phyloP scores from a whole-genome alignment of 768 basidiomycete genomes.

The Lentinula guzmanii region DNA sequence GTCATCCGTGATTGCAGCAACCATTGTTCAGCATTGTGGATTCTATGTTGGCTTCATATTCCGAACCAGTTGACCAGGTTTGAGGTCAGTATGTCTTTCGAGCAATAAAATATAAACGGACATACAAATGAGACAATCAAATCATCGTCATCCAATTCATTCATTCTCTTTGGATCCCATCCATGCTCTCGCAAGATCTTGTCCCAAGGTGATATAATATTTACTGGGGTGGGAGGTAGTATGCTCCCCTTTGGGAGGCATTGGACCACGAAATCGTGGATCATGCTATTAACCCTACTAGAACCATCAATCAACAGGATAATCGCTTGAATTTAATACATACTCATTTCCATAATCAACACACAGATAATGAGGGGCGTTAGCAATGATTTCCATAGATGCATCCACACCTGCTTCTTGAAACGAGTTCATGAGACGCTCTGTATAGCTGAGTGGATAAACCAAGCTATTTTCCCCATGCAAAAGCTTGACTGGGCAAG shows the following conservation, averaged over 20 bases:
- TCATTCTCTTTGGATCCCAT: neutral
- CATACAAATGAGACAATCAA: neutral
- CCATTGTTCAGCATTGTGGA: too few relatives aligned
- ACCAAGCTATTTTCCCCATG: conserved; percentile 19
- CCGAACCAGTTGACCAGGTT: too few relatives aligned
- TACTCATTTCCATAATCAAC: conserved; percentile 13
- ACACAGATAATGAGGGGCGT: conserved; percentile 16
- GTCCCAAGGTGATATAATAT: conserved; percentile 1
- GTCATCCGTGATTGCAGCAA: too few relatives aligned
- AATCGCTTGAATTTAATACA: neutral
- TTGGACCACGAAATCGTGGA: neutral
- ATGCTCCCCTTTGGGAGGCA: neutral
- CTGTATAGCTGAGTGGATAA: conserved; percentile 10
- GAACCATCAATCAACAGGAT: neutral
- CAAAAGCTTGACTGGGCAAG: conserved; percentile 16
- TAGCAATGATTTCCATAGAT: conserved; percentile 7
- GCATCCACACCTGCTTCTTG: conserved; percentile 13
- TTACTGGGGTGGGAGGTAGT: neutral
- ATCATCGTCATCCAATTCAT: neutral
- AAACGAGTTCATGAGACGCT: conserved; percentile 13
- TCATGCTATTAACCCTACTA: neutral
- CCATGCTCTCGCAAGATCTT: neutral
- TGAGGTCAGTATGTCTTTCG: too few relatives aligned
- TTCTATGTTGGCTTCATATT: too few relatives aligned
- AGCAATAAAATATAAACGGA: neutral